Conservation (phyloP, 768 basidiomycete genomes). For the Russula vinacea region DNA sequence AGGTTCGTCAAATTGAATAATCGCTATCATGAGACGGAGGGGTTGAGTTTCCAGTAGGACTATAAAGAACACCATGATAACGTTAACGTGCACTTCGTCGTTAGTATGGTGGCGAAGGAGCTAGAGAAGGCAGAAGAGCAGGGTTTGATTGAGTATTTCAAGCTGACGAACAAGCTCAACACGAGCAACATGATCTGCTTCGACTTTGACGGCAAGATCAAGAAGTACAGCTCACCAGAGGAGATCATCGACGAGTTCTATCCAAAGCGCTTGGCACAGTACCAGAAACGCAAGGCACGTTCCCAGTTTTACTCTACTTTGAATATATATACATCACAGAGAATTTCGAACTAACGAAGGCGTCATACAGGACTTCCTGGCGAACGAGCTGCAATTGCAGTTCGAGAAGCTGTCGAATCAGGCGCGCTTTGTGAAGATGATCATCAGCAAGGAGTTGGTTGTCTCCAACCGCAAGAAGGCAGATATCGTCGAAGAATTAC, state of each 20-base stretch:
- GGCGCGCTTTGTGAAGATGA: constrained; percentile 96
- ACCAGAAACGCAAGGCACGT: constrained; percentile 94
- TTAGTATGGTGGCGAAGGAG: constrained; percentile 76
- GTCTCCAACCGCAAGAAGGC: constrained; percentile 87
- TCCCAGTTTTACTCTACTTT: background rate
- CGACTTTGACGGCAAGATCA: constrained; percentile 93
- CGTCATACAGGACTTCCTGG: constrained; percentile 68
- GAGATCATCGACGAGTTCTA: constrained; percentile 94
- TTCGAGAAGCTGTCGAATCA: constrained; percentile 91
- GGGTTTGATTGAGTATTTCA: constrained; percentile 89
- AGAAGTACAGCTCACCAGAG: constrained; percentile 85
- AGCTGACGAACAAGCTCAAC: constrained; percentile 75
- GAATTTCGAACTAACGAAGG: constrained; percentile 2
- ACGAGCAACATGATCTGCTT: constrained; percentile 99
- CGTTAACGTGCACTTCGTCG: constrained; percentile 80
- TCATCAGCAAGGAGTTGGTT: constrained; percentile 75
- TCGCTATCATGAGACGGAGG: background rate
- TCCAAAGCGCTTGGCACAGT: constrained; percentile 80
- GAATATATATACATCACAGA: background rate
- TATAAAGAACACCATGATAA: constrained; percentile 98
- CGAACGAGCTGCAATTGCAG: constrained; percentile 72
- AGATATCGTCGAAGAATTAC: constrained; percentile 80
- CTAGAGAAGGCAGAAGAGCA: constrained; percentile 86
- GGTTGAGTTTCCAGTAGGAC: constrained; percentile 54
- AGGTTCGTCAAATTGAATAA: constrained; percentile 46